A percentile compares a stretch with the other conserved stretches of the same genome.
Conservation (phyloP, 1,284 basidiomycete genomes). For the Lignosus rhinocerotis region DNA sequence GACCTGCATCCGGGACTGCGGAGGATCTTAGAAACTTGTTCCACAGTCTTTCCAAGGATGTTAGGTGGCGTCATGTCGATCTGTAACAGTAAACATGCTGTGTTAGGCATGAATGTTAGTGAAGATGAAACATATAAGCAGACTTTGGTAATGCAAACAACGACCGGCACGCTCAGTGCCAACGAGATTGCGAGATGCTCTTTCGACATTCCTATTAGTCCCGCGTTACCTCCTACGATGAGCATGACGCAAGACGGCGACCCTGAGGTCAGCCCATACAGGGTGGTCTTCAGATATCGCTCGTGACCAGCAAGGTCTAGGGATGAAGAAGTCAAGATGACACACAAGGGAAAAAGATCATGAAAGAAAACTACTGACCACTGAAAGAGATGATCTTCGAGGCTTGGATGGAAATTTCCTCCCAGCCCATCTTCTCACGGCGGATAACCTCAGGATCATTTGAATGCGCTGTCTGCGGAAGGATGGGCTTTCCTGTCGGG, state of each 20-base stretch:
- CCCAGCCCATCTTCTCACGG: conserved; percentile 91
- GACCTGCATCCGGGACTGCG: conserved; percentile 91
- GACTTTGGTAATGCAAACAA: conserved; percentile 94
- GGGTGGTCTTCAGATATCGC: conserved; percentile 88
- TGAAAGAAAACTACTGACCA: conserved; percentile 43
- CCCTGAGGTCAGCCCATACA: conserved; percentile 93
- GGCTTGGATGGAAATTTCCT: conserved; percentile 89
- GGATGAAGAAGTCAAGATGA: background rate
- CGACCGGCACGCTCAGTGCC: conserved; percentile 90
- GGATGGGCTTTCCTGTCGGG: conserved; percentile 71
- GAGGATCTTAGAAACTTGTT: conserved; percentile 92
- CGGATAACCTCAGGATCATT: conserved; percentile 64
- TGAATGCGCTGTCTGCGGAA: conserved; percentile 61
- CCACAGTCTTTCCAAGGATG: conserved; percentile 86
- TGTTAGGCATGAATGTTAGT: background rate
- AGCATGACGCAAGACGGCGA: conserved; percentile 95
- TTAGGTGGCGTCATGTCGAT: conserved; percentile 98
- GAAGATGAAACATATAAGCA: conserved; percentile 36
- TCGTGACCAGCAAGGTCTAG: conserved; percentile 90
- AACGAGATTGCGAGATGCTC: conserved; percentile 95
- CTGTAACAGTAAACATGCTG: conserved; percentile 38
- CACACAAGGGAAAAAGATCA: background rate
- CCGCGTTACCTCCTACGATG: conserved; percentile 96
- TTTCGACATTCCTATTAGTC: conserved; percentile 97
- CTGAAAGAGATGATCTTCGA: conserved; percentile 96